Evolutionary conservation across 2,329 filamentous ascomycete species (phyloP), one percentile per base, ranked within the genome.

Genomic region (Xylaria sp.): DNA sequence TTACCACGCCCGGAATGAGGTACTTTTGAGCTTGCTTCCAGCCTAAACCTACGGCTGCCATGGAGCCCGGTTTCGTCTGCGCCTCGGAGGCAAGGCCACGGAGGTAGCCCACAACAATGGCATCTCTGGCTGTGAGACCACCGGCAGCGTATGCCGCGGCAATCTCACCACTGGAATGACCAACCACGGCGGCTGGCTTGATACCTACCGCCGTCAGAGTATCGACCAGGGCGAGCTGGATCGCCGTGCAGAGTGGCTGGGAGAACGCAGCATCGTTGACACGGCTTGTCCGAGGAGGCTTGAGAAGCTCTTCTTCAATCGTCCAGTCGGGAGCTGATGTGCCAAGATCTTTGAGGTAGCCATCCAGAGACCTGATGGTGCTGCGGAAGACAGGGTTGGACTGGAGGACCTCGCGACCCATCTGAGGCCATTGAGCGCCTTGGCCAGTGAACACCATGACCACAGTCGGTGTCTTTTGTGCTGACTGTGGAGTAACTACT

Each of bases 211-310:
- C 35, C 2, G 23, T 41, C 3, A 80, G 66, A 1, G 78, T 51
- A 10, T 78, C 73, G 0, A 79, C 71, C 0, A 79, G 63, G 4
- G 70, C 67, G 1, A 81, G 67, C 59, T 81, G 79, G 0, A 81
- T 29, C 0, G 76, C 77, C 2, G 78, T 79, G 55, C 75, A 79
- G 0, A 77, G 25, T 0, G 70, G 68, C n/a, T 72, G 70, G 0
- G 69, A 68, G 8, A 72, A 29, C 0, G 48, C 40, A 3, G 68
- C 65, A 9, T 60, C 43, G 11, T 17, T 27, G 1, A 72, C 58
- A 13, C 29, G 43, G 15, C 15, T 19, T 46, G 19, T n/a, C n/a
- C n/a, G n/a, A n/a, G n/a, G n/a, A n/a, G n/a, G n/a, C n/a, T n/a
- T n/a, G n/a, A n/a, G n/a, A n/a, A n/a, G n/a, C n/a, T n/a, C n/a